These are phyloP conservation scores for Isabelozyma gotoi DNA, from an alignment of 805 yeast species.

Conservation along the genomic window DNA sequence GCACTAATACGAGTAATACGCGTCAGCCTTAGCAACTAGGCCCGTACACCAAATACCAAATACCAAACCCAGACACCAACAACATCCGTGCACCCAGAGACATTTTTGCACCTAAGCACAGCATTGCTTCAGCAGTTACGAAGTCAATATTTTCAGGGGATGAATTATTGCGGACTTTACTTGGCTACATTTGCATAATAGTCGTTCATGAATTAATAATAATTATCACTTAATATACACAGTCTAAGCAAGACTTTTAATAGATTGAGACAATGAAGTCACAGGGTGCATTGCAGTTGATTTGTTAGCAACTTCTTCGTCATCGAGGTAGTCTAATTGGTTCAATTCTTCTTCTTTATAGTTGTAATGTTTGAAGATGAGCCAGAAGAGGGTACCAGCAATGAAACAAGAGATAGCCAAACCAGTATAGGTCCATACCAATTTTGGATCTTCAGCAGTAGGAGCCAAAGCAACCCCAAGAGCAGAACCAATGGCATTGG, in stretches of 20 bases:
- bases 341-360: slow-evolving; percentile 58
- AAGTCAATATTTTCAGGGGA: too few species aligned
- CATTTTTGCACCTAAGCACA: too few species aligned
- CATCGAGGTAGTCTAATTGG: slow-evolving; percentile 41
- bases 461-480: slow-evolving; percentile 72
- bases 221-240: too few species aligned
- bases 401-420: slow-evolving; percentile 58
- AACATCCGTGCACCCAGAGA: too few species aligned
- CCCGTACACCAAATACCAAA: neutral
- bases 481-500: slow-evolving; percentile 77
- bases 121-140: too few species aligned
- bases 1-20: neutral
- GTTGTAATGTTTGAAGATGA: slow-evolving; percentile 55
- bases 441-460: slow-evolving; percentile 66
- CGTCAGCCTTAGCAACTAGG: neutral
- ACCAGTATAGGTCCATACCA: slow-evolving; percentile 67
- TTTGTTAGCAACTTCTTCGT: slow-evolving; percentile 6
- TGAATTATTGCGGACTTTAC: too few species aligned
- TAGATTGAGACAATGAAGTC: slow-evolving; percentile 15
- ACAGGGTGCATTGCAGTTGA: slow-evolving; percentile 11
- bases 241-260: slow-evolving; percentile 12
- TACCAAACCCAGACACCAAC: too few species aligned
- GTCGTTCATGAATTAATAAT: too few species aligned
- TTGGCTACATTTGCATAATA: too few species aligned
- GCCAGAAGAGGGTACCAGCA: slow-evolving; percentile 64